Base-by-base conservation (phyloP, 164 flowering plant genomes). In the Saururus chinensis region DNA sequence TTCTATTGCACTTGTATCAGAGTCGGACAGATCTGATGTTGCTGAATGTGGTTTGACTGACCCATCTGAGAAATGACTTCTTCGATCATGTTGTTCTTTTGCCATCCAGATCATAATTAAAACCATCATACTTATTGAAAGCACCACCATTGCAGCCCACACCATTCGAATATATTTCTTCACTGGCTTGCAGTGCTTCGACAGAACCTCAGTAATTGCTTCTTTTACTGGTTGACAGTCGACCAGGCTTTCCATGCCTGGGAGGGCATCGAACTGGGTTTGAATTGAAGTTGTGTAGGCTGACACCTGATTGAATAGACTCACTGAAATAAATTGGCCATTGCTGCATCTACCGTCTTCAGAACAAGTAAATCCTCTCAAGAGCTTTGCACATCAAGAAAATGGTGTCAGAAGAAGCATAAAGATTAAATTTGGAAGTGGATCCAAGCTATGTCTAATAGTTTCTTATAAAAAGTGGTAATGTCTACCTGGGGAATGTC, bases 401-500 rank as follows among this genome's bases (percentile, higher is more conserved):
- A 14, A 26, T 26, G 40, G 60, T 25, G 8, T 10, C 13, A 57
- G n/a, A 35, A 57, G 17, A 12, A 57, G 14, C 19, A 14, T 12
- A 45, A 45, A 0, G 11, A 17, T 8, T 9, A 45, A 45, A 45
- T 7, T 45, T 58, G 45, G 10, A 58, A 58, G 19, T 19, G 42
- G 40, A 53, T 13, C 6, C 2, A 19, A 22, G 19, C 21, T 51
- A 49, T 17, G 16, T n/a, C n/a, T n/a, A n/a, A n/a, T n/a, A n/a
- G n/a, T n/a, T n/a, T n/a, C n/a, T n/a, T n/a, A n/a, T n/a, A n/a
- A n/a, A n/a, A n/a, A n/a, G n/a, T n/a, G n/a, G n/a, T n/a, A n/a
- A n/a, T n/a, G n/a, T 20, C 21, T 65, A 88, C 98, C 90, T 74
- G 66, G 24, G 96, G 91, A 49, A 92, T 82, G 57, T 89, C 86